These are phyloP conservation scores for Stentor coeruleus DNA, from an alignment of 73 alveolate genomes.

Conservation along the genomic window DNA sequence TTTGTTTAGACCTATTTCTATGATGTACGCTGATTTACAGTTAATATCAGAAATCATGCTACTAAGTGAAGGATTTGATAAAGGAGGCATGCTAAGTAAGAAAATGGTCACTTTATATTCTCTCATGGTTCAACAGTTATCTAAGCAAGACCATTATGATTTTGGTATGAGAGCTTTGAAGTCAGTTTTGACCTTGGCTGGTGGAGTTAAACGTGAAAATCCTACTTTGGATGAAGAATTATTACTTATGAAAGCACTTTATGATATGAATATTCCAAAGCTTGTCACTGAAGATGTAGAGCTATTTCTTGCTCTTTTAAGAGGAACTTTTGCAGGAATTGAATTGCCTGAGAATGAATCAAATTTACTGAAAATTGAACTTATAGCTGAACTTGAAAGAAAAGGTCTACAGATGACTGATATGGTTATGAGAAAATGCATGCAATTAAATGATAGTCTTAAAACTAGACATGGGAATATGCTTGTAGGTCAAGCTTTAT, in stretches of 20 bases:
- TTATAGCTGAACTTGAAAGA: constrained; percentile 74
- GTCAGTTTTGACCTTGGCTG: constrained; percentile 97
- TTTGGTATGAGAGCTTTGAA: constrained; percentile 99
- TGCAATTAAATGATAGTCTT: constrained; percentile 82
- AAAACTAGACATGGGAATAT: constrained; percentile 95
- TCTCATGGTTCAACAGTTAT: constrained; percentile 95
- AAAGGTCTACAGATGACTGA: constrained; percentile 50
- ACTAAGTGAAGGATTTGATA: constrained; percentile 89
- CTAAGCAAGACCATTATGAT: constrained; percentile 99
- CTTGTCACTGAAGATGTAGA: constrained; percentile 98
- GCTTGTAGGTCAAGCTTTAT: constrained; percentile 98
- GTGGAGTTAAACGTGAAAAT: constrained; percentile 88
- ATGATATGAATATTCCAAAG: constrained; percentile 99
- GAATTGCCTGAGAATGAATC: constrained; percentile 92
- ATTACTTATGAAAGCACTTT: constrained; percentile 89
- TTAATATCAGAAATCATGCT: constrained; percentile 97
- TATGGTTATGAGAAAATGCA: constrained; percentile 59
- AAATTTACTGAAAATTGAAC: constrained; percentile 75
- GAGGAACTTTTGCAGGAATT: constrained; percentile 97
- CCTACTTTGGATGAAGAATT: constrained; percentile 72
- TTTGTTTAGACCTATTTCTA: constrained; percentile 99
- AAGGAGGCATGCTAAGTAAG: constrained; percentile 54
- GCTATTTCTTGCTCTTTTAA: constrained; percentile 94
- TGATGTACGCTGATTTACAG: constrained; percentile 99
- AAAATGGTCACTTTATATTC: constrained; percentile 87